Evolutionary conservation across 306 rosid species (phyloP).

Genomic region (Vachellia pachyceras): DNA sequence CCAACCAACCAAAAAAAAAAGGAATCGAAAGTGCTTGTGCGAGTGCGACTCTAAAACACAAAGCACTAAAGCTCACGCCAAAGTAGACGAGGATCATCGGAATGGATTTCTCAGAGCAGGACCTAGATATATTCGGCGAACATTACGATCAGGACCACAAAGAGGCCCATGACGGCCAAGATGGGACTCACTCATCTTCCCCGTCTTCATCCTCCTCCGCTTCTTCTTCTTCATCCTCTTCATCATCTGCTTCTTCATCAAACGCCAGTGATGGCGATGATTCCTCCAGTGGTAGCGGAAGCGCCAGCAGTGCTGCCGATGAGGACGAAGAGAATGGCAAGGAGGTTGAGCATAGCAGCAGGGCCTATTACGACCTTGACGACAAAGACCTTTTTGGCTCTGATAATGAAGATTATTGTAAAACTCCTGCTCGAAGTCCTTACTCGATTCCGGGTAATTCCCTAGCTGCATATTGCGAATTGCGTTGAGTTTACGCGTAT

Average conservation of each 20-base stretch:
- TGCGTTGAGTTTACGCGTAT: background rate
- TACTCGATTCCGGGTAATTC: conserved; percentile 73
- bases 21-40: background rate
- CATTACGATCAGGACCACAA: conserved; percentile 44
- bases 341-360: conserved; percentile 46
- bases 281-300: conserved; percentile 59
- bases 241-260: conserved; percentile 72
- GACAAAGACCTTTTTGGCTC: conserved; percentile 89
- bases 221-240: conserved; percentile 55
- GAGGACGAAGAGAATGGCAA: conserved; percentile 68
- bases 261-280: conserved; percentile 61
- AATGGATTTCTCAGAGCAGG: conserved; percentile 81
- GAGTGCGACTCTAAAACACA: background rate
- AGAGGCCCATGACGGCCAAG: conserved; percentile 51
- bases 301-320: conserved; percentile 47
- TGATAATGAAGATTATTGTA: conserved; percentile 83
- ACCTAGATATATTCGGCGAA: conserved; percentile 77
- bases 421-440: conserved; percentile 82
- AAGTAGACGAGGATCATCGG: background rate
- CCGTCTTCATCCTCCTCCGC: conserved; percentile 63
- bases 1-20: background rate
- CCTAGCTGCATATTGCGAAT: background rate
- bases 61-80: background rate
- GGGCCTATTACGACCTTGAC: conserved; percentile 40
- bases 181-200: conserved; percentile 70